phyloP scores from a whole-genome alignment of 2,329 filamentous ascomycete species.

The Ramularia collo-cygni region DNA sequence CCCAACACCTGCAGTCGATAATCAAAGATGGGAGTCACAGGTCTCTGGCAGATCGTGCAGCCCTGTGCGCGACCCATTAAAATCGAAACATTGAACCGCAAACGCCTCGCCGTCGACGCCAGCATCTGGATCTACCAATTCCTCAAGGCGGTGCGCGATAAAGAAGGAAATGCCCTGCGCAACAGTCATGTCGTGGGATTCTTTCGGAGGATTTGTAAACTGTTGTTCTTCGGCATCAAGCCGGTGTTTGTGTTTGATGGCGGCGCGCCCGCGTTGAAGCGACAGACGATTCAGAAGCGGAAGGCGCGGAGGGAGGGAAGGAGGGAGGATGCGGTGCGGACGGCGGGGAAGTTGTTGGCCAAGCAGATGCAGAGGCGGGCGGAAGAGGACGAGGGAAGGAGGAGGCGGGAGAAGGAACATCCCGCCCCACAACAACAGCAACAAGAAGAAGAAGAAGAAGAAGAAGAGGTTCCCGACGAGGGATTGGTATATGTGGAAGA shows the following conservation, averaged over 20 bases:
- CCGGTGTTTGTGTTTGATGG: conserved; percentile 98
- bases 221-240: conserved; percentile 91
- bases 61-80: conserved; percentile 94
- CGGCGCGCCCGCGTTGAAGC: conserved; percentile 81
- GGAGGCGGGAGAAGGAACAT: conserved; percentile 42
- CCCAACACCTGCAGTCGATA: too few species aligned
- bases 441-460: too few species aligned
- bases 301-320: conserved; percentile 78
- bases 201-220: conserved; percentile 95
- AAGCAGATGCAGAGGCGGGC: conserved; percentile 89
- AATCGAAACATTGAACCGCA: conserved; percentile 90
- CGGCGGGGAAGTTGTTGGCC: conserved; percentile 83
- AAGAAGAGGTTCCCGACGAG: conserved; percentile 62
- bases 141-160: conserved; percentile 95
- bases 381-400: conserved; percentile 68
- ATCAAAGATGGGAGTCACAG: conserved; percentile 99
- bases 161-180: conserved; percentile 91
- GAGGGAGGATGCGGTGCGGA: conserved; percentile 84
- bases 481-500: conserved; percentile 89
- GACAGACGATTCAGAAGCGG: conserved; percentile 76
- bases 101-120: conserved; percentile 92
- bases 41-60: conserved; percentile 92
- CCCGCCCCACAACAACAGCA: too few species aligned
- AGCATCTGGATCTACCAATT: conserved; percentile 99
- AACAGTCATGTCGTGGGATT: conserved; percentile 97